Conservation (phyloP, 139 green algal species). For the Zygnema cylindricum region DNA sequence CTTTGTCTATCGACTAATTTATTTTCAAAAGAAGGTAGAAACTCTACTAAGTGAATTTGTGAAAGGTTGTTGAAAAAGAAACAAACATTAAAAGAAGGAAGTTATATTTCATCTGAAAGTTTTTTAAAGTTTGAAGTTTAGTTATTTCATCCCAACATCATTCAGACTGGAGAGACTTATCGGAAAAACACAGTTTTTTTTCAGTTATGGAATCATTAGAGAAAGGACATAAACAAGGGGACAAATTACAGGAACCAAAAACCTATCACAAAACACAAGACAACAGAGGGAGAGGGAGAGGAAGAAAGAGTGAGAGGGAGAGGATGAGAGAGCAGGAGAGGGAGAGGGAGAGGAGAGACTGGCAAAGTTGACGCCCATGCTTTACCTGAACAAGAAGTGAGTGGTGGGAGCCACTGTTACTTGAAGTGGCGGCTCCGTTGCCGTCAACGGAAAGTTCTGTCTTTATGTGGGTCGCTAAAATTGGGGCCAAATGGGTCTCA, state of each 20-base stretch:
- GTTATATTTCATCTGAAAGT: no score
- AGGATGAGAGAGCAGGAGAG: no score
- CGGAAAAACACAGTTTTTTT: not conserved
- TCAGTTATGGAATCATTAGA: not conserved
- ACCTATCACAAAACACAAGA: not conserved
- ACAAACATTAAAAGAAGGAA: no score
- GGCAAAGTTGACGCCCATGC: no score
- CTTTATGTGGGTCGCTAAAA: conserved; percentile 76
- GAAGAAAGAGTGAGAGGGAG: not conserved
- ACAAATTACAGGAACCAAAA: not conserved
- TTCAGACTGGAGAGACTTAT: not conserved
- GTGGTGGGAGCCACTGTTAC: conserved; percentile 68
- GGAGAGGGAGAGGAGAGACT: no score
- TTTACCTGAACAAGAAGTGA: conserved; percentile 71
- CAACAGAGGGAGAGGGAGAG: not conserved
- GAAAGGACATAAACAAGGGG: not conserved
- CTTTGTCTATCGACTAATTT: not conserved
- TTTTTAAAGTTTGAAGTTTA: no score
- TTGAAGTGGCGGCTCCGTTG: not conserved
- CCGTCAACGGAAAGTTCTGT: not conserved
- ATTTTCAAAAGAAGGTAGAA: not conserved
- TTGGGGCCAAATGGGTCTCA: conserved; percentile 83
- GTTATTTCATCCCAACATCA: not conserved
- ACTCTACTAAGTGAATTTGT: not conserved
- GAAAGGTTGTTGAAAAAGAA: not conserved